A percentile compares a stretch with the other conserved stretches of the same genome.
Evolutionary conservation across 805 yeast genomes (phyloP).

Genomic region (Hanseniaspora vineae): DNA sequence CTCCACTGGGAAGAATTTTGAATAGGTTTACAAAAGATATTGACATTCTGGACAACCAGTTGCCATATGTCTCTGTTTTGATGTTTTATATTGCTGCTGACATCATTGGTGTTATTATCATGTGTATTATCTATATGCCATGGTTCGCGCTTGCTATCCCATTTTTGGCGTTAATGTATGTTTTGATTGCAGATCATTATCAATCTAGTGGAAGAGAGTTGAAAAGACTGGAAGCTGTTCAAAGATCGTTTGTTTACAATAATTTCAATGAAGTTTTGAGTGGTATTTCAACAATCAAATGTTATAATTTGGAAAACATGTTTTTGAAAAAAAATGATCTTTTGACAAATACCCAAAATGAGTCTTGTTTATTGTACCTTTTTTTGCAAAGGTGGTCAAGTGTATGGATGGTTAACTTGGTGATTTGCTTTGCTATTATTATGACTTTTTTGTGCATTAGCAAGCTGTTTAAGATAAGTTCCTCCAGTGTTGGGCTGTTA

Average conservation of each 20-base stretch:
- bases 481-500: conserved; percentile 51
- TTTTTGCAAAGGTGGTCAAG: conserved; percentile 48
- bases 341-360: conserved; percentile 40
- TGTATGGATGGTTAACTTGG: conserved; percentile 28
- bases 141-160: conserved; percentile 68
- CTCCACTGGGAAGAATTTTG: conserved; percentile 78
- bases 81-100: conserved; percentile 39
- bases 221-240: conserved; percentile 38
- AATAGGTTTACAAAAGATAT: conserved; percentile 84
- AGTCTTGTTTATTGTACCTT: conserved; percentile 36
- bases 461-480: conserved; percentile 41
- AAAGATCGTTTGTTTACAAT: conserved; percentile 38
- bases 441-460: conserved; percentile 47
- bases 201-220: conserved; percentile 40
- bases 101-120: conserved; percentile 51
- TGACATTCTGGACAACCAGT: conserved; percentile 64
- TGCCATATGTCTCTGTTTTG: conserved; percentile 17
- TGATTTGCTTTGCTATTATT: conserved; percentile 41
- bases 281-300: conserved; percentile 37
- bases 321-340: conserved; percentile 33
- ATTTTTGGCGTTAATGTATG: conserved; percentile 33
- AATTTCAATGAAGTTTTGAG: conserved; percentile 37
- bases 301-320: conserved; percentile 26
- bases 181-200: conserved; percentile 30
- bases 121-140: conserved; percentile 62